A percentile compares a stretch with the other conserved stretches of the same genome.
Conservation (phyloP, 306 rosid species). For the Mimosa pudica region DNA sequence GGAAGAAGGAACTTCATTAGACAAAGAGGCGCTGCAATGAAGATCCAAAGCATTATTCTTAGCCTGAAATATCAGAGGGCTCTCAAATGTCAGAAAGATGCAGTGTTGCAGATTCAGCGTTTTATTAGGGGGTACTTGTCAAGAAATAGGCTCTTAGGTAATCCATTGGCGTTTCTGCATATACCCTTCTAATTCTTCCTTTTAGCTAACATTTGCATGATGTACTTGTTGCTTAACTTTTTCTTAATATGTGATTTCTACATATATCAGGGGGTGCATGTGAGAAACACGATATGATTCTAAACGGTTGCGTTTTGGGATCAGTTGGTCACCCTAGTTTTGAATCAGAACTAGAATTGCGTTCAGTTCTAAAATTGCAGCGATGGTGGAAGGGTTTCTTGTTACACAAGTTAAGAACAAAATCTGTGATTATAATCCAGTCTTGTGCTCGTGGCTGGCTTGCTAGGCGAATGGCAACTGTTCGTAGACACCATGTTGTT, state of each 20-base stretch:
- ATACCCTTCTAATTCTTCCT: background rate
- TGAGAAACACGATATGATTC: conserved; percentile 30
- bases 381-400: conserved; percentile 78
- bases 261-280: conserved; percentile 48
- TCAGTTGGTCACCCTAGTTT: conserved; percentile 41
- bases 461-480: conserved; percentile 53
- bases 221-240: conserved; percentile 10
- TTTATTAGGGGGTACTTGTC: conserved; percentile 66
- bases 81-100: conserved; percentile 50
- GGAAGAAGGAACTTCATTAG: conserved; percentile 51
- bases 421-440: conserved; percentile 66
- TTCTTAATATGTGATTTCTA: conserved; percentile 3
- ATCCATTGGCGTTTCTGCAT: background rate
- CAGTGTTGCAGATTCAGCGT: conserved; percentile 67
- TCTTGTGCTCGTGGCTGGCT: conserved; percentile 72
- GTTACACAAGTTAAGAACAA: conserved; percentile 46
- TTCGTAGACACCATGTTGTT: conserved; percentile 48
- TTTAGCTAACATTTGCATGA: conserved; percentile 13
- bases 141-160: conserved; percentile 73
- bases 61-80: conserved; percentile 48
- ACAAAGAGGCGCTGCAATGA: conserved; percentile 57
- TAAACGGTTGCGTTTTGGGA: conserved; percentile 35
- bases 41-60: conserved; percentile 61
- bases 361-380: conserved; percentile 74
- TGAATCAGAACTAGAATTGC: conserved; percentile 48